Base-by-base conservation (phyloP, 2,329 filamentous ascomycete species). In the Fusarium mexicanum region DNA sequence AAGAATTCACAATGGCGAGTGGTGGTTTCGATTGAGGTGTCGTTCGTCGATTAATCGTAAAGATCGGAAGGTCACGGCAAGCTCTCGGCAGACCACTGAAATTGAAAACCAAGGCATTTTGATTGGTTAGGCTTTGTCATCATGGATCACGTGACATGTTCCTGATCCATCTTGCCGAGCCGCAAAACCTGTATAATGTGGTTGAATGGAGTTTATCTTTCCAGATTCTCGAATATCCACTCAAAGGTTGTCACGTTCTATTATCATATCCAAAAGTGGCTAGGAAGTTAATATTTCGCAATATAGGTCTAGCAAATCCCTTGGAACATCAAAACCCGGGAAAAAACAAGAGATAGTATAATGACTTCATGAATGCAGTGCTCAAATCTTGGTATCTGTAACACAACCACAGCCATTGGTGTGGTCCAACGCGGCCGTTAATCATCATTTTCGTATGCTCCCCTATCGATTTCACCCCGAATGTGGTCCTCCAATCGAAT, bases 381-480 rank as follows among this genome's bases (percentile, higher is more conserved):
- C 71, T 74, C 64, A 57, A 77, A 70, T 71, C 61, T 74, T 75
- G 74, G 67, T 75, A 67, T 75, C 62, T 67, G 68, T 66, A 66
- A 71, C 72, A 69, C 67, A 48, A 74, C 68, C 73, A 75, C 64
- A 71, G 61, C 55, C 61, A 51, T 65, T 64, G 64, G 61, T 59
- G 61, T 71, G 69, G 69, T 76, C 60, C 58, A 64, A 61, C 63
- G 38, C 61, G 60, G 67, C 64, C 68, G 62, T 79, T 73, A 82
- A 64, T 75, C 68, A 71, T 78, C 74, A 63, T 72, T 72, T 59
- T 81, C 79, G 57, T 77, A 69, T 33, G 75, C 68, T 75, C 88
- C 86, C 71, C 88, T 87, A 79, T 96, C 93, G 48, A 94, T 86
- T 75, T 93, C 93, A 70, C 93, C 89, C 51, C 92, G 91, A 74